Conservation (phyloP, 75 land plant genomes). For the Sequoiadendron giganteum region DNA sequence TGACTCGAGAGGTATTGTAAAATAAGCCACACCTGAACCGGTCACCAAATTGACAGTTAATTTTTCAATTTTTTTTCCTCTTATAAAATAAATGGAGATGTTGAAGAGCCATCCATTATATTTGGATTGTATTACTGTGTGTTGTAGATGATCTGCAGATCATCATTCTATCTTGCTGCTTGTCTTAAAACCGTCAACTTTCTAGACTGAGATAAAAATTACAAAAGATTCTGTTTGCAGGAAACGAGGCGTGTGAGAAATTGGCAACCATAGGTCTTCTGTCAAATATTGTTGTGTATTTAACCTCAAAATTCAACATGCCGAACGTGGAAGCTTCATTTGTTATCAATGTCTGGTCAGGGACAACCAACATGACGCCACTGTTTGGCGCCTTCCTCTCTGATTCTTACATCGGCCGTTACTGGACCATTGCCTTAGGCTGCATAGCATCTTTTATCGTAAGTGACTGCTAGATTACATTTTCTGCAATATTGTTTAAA, state of each 20-base stretch:
- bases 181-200: too few species aligned
- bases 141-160: too few species aligned
- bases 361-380: slow-evolving; percentile 20
- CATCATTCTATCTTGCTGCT: too few species aligned
- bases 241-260: slow-evolving; percentile 73
- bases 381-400: slow-evolving; percentile 61
- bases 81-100: too few species aligned
- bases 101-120: too few species aligned
- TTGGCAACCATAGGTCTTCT: slow-evolving; percentile 10
- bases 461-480: neutral
- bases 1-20: too few species aligned
- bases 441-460: slow-evolving; percentile 48
- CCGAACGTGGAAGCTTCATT: slow-evolving; percentile 44
- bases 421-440: slow-evolving; percentile 39
- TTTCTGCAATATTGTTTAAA: too few species aligned
- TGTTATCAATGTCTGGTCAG: slow-evolving; percentile 39
- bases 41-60: too few species aligned
- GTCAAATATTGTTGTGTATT: slow-evolving; percentile 58
- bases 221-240: slow-evolving; percentile 11
- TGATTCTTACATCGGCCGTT: slow-evolving; percentile 52
- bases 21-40: too few species aligned
- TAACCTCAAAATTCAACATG: slow-evolving; percentile 35
- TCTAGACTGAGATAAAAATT: too few species aligned
- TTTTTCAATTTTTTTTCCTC: too few species aligned
- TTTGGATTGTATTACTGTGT: too few species aligned